Conservation (phyloP, 331 rosid species). For the Prunus yedoensis region DNA sequence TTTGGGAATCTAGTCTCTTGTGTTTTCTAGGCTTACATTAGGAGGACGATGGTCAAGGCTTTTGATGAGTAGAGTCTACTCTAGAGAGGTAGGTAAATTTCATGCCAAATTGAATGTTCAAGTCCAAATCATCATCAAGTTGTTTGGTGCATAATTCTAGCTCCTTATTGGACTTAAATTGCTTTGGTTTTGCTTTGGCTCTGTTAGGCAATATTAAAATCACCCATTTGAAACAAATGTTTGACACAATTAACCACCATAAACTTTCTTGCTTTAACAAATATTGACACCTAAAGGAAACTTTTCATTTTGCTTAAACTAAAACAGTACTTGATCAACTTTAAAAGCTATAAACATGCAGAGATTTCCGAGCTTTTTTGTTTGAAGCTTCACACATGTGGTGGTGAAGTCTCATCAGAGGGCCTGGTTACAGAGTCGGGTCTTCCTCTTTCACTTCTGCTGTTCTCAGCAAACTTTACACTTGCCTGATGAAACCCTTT, state of each 20-base stretch:
- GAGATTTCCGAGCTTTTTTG: not conserved
- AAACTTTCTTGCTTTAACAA: not conserved
- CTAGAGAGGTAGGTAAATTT: not conserved
- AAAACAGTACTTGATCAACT: not conserved
- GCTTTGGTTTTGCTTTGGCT: too few relatives aligned
- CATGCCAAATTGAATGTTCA: not conserved
- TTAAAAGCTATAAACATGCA: not conserved
- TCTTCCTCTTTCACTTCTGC: slow-evolving; percentile 64
- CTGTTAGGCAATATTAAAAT: too few relatives aligned
- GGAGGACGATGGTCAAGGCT: too few relatives aligned
- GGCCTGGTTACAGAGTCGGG: slow-evolving; percentile 36
- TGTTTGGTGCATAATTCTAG: not conserved
- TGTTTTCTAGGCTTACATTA: too few relatives aligned
- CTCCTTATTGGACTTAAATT: not conserved
- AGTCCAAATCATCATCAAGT: not conserved
- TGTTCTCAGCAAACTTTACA: slow-evolving; percentile 76
- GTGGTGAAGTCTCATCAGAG: slow-evolving; percentile 35
- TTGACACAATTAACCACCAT: not conserved
- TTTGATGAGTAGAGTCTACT: not conserved
- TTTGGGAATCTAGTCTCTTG: too few relatives aligned
- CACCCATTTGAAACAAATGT: too few relatives aligned
- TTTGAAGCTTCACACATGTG: slow-evolving; percentile 26
- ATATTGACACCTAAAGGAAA: not conserved
- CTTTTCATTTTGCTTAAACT: not conserved
- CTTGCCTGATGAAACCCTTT: slow-evolving; percentile 61